These are phyloP conservation scores for Otatea glauca DNA, from an alignment of 176 grass and related monocot species.

Conservation along the genomic window DNA sequence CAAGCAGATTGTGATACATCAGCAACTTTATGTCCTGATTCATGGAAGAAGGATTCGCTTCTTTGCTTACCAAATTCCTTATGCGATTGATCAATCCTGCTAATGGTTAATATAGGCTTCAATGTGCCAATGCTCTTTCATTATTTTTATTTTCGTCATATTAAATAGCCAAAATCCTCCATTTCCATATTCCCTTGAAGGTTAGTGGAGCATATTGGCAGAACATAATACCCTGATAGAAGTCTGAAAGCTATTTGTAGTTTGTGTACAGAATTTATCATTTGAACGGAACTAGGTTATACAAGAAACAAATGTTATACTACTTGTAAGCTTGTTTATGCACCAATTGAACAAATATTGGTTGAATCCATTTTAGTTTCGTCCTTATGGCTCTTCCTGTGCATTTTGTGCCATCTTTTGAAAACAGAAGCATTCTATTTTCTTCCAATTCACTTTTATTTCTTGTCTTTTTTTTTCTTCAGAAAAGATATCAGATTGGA, in stretches of 20 bases:
- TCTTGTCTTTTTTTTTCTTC: slow-evolving; percentile 17
- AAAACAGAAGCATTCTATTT: background rate
- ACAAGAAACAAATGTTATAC: background rate
- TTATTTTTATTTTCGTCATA: background rate
- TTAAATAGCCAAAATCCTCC: background rate
- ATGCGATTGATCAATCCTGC: background rate
- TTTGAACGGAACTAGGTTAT: background rate
- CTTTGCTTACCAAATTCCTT: background rate
- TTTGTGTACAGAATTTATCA: background rate
- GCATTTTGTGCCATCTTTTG: background rate
- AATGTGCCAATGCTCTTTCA: background rate
- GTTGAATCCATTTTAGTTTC: background rate
- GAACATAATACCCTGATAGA: background rate
- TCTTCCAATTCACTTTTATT: slow-evolving; percentile 12
- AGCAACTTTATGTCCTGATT: background rate
- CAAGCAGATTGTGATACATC: slow-evolving; percentile 6
- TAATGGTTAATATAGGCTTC: background rate
- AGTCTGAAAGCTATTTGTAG: slow-evolving; percentile 14
- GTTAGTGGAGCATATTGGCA: background rate
- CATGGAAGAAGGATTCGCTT: background rate
- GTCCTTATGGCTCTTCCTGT: background rate
- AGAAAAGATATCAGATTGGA: slow-evolving; percentile 77
- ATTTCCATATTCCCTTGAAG: background rate
- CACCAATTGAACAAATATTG: background rate
- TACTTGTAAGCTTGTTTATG: background rate